A percentile compares a stretch with the other conserved stretches of the same genome.
These are phyloP conservation scores for Neurospora sp. DNA, from an alignment of 495 filamentous ascomycete species.

Conservation along the genomic window DNA sequence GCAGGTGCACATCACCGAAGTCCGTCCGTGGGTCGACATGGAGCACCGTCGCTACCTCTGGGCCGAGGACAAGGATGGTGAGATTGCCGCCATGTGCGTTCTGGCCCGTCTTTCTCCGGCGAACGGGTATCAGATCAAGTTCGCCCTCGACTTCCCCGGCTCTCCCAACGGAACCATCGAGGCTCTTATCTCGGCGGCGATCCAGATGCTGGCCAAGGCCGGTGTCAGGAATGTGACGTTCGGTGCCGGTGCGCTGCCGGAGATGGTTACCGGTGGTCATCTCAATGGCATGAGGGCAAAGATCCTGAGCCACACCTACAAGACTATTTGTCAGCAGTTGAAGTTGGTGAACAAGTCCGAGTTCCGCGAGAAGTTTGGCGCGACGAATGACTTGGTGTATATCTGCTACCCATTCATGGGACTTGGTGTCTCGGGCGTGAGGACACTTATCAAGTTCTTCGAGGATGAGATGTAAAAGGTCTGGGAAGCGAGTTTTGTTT, in stretches of 20 bases:
- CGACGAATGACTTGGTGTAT: constrained; percentile 64
- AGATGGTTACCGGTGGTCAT: constrained; percentile 63
- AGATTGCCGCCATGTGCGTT: constrained; percentile 61
- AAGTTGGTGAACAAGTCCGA: constrained; percentile 74
- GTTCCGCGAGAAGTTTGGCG: constrained; percentile 79
- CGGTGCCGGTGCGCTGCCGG: constrained; percentile 60
- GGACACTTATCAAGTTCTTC: constrained; percentile 74
- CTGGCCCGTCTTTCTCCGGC: constrained; percentile 62
- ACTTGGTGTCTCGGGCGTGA: constrained; percentile 61
- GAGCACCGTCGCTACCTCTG: constrained; percentile 76
- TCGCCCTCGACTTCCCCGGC: constrained; percentile 73
- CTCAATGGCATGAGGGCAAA: constrained; percentile 61
- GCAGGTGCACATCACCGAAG: constrained; percentile 78
- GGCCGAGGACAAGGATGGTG: constrained; percentile 54
- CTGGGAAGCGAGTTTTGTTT: background rate
- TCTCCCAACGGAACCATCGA: constrained; percentile 74
- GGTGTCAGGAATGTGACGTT: constrained; percentile 66
- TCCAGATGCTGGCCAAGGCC: constrained; percentile 51
- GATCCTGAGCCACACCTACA: constrained; percentile 67
- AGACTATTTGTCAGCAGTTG: constrained; percentile 65
- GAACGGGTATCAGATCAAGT: constrained; percentile 83
- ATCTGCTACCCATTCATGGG: constrained; percentile 76
- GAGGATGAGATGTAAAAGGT: constrained; percentile 49
- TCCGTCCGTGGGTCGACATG: constrained; percentile 69
- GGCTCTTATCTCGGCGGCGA: constrained; percentile 63